Conservation (phyloP, 345 rosid species). For the Clausena lansium region DNA sequence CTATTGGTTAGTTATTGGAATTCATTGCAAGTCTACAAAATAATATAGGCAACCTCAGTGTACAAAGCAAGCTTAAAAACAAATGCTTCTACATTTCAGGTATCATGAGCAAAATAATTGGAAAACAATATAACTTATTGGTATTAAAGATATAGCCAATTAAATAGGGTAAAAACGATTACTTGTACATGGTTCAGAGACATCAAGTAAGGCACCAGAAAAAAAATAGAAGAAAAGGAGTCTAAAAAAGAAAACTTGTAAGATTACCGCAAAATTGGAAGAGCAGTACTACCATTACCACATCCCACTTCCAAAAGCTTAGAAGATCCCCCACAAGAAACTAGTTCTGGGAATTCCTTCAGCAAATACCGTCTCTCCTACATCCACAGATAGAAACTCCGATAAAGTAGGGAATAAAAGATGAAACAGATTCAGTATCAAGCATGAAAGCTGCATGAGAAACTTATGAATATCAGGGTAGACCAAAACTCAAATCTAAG, state of each 20-base stretch:
- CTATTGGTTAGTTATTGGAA: background rate
- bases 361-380: conserved; percentile 86
- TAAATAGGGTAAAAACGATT: background rate
- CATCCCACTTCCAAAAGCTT: conserved; percentile 88
- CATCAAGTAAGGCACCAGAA: background rate
- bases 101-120: background rate
- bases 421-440: background rate
- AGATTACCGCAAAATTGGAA: conserved; percentile 72
- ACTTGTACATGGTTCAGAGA: background rate
- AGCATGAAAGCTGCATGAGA: background rate
- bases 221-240: background rate
- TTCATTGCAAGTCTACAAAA: background rate
- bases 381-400: conserved; percentile 8
- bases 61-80: background rate
- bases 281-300: conserved; percentile 83
- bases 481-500: background rate
- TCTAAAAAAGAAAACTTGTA: background rate
- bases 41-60: background rate
- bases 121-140: background rate
- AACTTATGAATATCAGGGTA: background rate
- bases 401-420: background rate
- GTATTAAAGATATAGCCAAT: background rate
- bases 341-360: conserved; percentile 87
- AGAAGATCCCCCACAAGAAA: conserved; percentile 43
- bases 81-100: background rate